Conservation (phyloP, 2,329 filamentous ascomycete species). For the Monilinia fructicola region DNA sequence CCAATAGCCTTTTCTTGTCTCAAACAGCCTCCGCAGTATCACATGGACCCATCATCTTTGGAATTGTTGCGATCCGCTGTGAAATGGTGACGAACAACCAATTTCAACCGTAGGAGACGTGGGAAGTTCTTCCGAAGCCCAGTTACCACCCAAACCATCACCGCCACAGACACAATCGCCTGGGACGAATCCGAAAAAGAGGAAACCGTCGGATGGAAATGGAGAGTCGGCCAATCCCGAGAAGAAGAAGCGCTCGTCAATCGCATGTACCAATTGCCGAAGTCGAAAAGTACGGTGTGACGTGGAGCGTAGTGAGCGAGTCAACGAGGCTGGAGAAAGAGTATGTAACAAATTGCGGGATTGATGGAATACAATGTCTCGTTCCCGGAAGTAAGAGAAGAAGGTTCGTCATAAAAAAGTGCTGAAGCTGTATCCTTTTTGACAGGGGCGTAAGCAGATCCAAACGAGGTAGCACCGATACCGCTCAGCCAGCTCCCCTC, state of each 20-base stretch:
- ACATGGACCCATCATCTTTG: constrained; percentile 17
- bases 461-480: constrained; percentile 1
- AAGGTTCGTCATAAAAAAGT: constrained; percentile 47
- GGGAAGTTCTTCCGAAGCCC: neutral
- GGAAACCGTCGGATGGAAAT: constrained; percentile 31
- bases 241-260: constrained; percentile 81
- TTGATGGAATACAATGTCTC: constrained; percentile 51
- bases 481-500: neutral
- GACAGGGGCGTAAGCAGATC: neutral
- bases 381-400: constrained; percentile 65
- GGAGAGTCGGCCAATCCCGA: constrained; percentile 50
- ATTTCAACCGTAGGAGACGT: constrained; percentile 2
- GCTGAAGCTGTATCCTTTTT: neutral
- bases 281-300: constrained; percentile 91
- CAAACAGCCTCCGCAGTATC: neutral
- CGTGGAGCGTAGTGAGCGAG: constrained; percentile 68
- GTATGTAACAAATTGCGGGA: constrained; percentile 40
- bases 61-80: constrained; percentile 22
- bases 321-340: constrained; percentile 35
- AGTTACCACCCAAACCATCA: neutral
- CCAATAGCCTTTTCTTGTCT: neutral
- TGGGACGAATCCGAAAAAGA: constrained; percentile 31
- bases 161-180: constrained; percentile 1
- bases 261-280: constrained; percentile 85
- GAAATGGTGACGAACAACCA: constrained; percentile 8